phyloP scores from a whole-genome alignment of 202 grass and related monocot species.

The Hordeum pubiflorum region DNA sequence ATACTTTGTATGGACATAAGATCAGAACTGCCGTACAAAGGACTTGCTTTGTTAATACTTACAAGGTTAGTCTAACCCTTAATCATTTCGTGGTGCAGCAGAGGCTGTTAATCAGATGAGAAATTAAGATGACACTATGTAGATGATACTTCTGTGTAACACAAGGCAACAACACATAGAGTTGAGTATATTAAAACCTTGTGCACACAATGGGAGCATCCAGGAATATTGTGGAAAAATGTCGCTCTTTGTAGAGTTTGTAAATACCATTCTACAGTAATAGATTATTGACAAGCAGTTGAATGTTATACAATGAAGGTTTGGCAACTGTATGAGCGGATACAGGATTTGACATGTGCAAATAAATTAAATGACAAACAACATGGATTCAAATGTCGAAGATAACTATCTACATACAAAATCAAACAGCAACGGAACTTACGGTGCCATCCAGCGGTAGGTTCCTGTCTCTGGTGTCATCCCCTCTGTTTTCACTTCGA shows the following conservation, averaged over 20 bases:
- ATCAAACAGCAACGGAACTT: conserved; percentile 27
- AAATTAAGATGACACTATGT: background rate
- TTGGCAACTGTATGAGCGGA: background rate
- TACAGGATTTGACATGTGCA: background rate
- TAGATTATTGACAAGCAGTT: background rate
- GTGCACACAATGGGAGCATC: background rate
- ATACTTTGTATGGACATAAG: background rate
- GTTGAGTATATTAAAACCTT: background rate
- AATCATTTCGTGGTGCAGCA: background rate
- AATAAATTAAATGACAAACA: conserved; percentile 1
- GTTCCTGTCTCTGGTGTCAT: conserved; percentile 90
- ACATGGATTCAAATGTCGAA: background rate
- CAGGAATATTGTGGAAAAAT: background rate
- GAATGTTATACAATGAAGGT: background rate
- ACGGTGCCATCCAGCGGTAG: conserved; percentile 91
- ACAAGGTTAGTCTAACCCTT: background rate
- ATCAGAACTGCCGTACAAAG: background rate
- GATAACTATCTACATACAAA: background rate
- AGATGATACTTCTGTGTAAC: background rate
- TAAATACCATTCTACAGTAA: background rate
- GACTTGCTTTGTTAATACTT: conserved; percentile 1
- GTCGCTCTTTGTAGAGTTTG: background rate
- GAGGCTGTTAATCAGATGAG: background rate
- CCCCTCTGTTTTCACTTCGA: conserved; percentile 71
- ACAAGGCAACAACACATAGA: background rate